Evolutionary conservation across 805 yeast species (phyloP), one percentile per base, ranked within the genome.

Genomic region (Kluyveromyces aestuarii): DNA sequence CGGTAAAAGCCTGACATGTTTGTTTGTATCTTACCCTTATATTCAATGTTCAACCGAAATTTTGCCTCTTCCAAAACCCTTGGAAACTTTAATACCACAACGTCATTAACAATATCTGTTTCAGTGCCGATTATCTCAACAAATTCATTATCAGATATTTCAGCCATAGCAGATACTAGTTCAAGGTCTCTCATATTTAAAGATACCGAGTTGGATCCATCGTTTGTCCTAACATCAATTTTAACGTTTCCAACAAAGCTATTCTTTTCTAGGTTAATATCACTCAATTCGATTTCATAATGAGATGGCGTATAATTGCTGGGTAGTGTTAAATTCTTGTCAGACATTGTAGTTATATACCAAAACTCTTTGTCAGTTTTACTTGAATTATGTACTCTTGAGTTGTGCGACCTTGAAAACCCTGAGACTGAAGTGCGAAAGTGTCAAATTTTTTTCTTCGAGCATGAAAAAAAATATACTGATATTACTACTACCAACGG

Each of bases 1-100:
- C 85, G 73, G 70, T 83, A 83, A 67, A 83, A 83, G 8, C 89
- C 89, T 45, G 84, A 82, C 84, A 83, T 79, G 60, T 80, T 74
- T 63, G 80, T 80, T 65, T 81, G 81, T 65, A 82, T 73, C 36
- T 65, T 70, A 45, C 86, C 87, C 30, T 72, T 68, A 63, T 77
- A 81, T 35, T 56, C 69, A 33, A 85, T 74, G 33, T 67, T 61
- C 61, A 84, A 76, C 63, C 76, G 77, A 44, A 74, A 60, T 47
- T 72, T 14, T 4, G 27, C 73, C 10, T 57, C 62, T 16, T 52
- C 41, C 18, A 70, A 57, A 18, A 56, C 53, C n/a, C 63, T 56
- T 45, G 62, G 72, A 50, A 84, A 73, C 46, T 70, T 67, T 56
- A 82, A 64, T 33, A 72, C 71, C 44, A 79, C 74, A 36, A 74